Conservation (phyloP, 768 basidiomycete genomes). For the Coprinellus micaceus region DNA sequence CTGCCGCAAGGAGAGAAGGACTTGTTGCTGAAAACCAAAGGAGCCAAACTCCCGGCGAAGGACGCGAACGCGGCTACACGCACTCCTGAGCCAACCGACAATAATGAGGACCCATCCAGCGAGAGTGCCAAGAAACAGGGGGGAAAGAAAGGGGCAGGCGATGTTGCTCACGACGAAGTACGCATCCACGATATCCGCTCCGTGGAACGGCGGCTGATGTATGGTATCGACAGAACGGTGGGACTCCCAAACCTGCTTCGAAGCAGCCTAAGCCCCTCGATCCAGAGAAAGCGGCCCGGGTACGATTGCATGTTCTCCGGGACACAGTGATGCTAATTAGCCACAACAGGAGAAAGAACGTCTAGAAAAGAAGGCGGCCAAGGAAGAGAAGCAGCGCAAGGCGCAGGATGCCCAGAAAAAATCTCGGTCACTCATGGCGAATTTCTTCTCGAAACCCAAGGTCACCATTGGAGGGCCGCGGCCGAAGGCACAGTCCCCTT, state of each 20-base stretch:
- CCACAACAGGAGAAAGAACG: conserved; percentile 68
- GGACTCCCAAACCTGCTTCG: conserved; percentile 16
- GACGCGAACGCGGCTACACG: conserved; percentile 23
- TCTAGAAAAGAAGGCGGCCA: conserved; percentile 63
- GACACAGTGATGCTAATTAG: too few relatives aligned
- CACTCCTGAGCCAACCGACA: conserved; percentile 8
- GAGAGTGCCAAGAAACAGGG: conserved; percentile 29
- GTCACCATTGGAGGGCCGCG: conserved; percentile 21
- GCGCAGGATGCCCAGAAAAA: conserved; percentile 66
- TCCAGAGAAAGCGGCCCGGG: conserved; percentile 58
- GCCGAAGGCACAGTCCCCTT: conserved; percentile 22
- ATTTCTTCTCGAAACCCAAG: conserved; percentile 71
- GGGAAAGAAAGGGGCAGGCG: conserved; percentile 26
- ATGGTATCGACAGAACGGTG: conserved; percentile 3
- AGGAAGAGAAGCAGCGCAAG: conserved; percentile 68
- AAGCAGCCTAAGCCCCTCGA: conserved; percentile 53
- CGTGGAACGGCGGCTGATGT: neutral
- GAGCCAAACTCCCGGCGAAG: conserved; percentile 32
- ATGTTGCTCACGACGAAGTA: conserved; percentile 40
- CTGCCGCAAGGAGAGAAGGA: conserved; percentile 56
- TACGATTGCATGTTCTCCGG: conserved; percentile 17
- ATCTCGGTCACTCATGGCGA: conserved; percentile 72
- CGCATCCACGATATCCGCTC: conserved; percentile 8
- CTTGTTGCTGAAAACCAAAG: conserved; percentile 52
- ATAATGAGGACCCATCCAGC: conserved; percentile 23